Conservation (phyloP, 208 protist genomes). For the Leishmania braziliensis region DNA sequence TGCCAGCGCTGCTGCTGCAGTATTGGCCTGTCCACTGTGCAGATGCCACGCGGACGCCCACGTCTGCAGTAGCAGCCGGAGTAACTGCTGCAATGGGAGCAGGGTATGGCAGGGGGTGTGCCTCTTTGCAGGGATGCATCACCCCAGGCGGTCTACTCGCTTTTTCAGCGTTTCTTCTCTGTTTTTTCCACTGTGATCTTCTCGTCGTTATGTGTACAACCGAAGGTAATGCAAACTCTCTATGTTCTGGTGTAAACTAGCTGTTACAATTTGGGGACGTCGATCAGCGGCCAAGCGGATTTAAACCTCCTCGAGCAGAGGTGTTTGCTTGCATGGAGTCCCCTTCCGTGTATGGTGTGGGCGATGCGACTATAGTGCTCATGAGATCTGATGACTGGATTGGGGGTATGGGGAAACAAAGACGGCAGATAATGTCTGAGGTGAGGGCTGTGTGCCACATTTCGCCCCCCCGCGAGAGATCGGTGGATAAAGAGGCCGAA, state of each 20-base stretch:
- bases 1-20: background rate
- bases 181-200: too few relatives aligned
- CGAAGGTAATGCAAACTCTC: too few relatives aligned
- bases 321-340: constrained; percentile 14
- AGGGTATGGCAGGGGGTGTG: too few relatives aligned
- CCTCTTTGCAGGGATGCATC: too few relatives aligned
- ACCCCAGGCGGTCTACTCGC: too few relatives aligned
- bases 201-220: background rate
- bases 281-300: too few relatives aligned
- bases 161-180: background rate
- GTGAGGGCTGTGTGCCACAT: background rate
- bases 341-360: background rate
- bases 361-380: background rate
- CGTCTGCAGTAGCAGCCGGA: background rate
- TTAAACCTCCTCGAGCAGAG: too few relatives aligned
- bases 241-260: too few relatives aligned
- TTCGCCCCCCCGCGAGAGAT: background rate
- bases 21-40: background rate
- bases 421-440: background rate
- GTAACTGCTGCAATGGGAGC: background rate
- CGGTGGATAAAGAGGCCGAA: background rate
- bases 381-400: constrained; percentile 9
- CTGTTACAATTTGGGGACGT: too few relatives aligned
- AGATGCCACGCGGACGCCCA: background rate
- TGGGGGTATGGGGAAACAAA: background rate